These are phyloP conservation scores for Curvularia spicifera DNA, from an alignment of 2,329 filamentous ascomycete genomes.

Conservation along the genomic window DNA sequence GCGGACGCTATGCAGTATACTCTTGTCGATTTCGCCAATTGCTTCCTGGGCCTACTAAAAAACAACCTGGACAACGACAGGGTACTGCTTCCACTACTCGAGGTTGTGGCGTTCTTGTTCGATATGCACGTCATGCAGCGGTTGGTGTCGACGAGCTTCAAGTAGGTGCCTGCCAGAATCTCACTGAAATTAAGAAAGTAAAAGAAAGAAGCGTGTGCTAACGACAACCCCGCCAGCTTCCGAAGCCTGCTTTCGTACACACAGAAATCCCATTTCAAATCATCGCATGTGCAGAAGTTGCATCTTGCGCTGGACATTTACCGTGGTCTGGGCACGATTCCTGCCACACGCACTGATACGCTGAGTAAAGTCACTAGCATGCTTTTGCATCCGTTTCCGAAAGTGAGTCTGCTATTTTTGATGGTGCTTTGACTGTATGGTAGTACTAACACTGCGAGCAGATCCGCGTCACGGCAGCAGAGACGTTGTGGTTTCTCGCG, in stretches of 20 bases:
- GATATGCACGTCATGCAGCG: slow-evolving; percentile 54
- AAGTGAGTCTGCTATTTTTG: slow-evolving; percentile 53
- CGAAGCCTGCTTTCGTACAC: slow-evolving; percentile 71
- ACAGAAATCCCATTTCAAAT: slow-evolving; percentile 83
- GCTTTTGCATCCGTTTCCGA: slow-evolving; percentile 82
- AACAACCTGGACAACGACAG: slow-evolving; percentile 64
- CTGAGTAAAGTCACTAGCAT: slow-evolving; percentile 73
- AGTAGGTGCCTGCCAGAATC: not conserved
- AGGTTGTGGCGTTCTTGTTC: slow-evolving; percentile 75
- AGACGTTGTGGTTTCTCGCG: slow-evolving; percentile 50
- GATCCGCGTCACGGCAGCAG: slow-evolving; percentile 50
- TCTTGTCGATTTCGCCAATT: slow-evolving; percentile 34
- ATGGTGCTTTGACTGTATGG: not conserved
- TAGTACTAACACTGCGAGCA: slow-evolving; percentile 16
- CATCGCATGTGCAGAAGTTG: slow-evolving; percentile 80
- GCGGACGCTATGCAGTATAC: slow-evolving; percentile 22
- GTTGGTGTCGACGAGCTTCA: slow-evolving; percentile 54
- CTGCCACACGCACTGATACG: slow-evolving; percentile 61
- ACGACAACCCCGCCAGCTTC: slow-evolving; percentile 45
- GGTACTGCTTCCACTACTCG: slow-evolving; percentile 75
- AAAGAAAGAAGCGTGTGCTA: not conserved
- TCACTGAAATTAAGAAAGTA: too few species aligned
- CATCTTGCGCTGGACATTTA: slow-evolving; percentile 83
- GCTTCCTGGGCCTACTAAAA: slow-evolving; percentile 40
- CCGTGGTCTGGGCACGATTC: slow-evolving; percentile 67